A percentile compares a stretch with the other conserved stretches of the same genome.
phyloP scores from a whole-genome alignment of 2,329 filamentous ascomycete species.

The Botryotinia convoluta region DNA sequence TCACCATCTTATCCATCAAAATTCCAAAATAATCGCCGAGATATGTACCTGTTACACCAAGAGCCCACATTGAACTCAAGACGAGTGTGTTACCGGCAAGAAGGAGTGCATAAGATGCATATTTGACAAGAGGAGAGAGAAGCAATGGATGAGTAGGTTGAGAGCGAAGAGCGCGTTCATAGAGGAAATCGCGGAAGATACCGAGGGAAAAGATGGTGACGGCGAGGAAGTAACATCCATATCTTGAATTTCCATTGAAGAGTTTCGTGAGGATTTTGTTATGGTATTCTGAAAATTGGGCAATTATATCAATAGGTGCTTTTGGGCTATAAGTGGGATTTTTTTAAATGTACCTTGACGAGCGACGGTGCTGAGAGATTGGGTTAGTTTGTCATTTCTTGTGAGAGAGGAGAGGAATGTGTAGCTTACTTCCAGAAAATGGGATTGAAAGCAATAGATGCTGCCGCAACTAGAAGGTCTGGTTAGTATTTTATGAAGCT shows the following conservation, averaged over 20 bases:
- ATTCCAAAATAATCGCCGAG: conserved; percentile 99
- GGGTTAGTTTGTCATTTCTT: conserved; percentile 17
- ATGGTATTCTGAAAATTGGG: conserved; percentile 69
- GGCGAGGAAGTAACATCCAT: conserved; percentile 88
- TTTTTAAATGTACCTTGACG: conserved; percentile 62
- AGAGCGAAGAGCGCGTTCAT: conserved; percentile 76
- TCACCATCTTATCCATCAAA: conserved; percentile 92
- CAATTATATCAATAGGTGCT: conserved; percentile 23
- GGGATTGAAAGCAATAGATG: conserved; percentile 88
- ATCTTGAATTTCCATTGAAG: conserved; percentile 72
- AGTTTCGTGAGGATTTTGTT: conserved; percentile 85
- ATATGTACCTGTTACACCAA: conserved; percentile 94
- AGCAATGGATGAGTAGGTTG: conserved; percentile 75
- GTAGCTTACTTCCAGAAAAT: conserved; percentile 96
- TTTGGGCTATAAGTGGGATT: conserved; percentile 19
- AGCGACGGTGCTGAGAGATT: conserved; percentile 67
- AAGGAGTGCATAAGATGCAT: conserved; percentile 69
- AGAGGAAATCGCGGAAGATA: conserved; percentile 82
- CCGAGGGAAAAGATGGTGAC: conserved; percentile 88
- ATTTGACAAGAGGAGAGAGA: conserved; percentile 55
- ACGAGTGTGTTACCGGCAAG: conserved; percentile 79
- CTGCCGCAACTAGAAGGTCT: conserved; percentile 65
- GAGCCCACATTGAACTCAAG: conserved; percentile 81
- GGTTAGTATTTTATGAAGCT: conserved; percentile 27
- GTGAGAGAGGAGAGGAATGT: conserved; percentile 11